phyloP scores from a whole-genome alignment of 768 basidiomycete genomes.

The Leucogyrophana mollusca region DNA sequence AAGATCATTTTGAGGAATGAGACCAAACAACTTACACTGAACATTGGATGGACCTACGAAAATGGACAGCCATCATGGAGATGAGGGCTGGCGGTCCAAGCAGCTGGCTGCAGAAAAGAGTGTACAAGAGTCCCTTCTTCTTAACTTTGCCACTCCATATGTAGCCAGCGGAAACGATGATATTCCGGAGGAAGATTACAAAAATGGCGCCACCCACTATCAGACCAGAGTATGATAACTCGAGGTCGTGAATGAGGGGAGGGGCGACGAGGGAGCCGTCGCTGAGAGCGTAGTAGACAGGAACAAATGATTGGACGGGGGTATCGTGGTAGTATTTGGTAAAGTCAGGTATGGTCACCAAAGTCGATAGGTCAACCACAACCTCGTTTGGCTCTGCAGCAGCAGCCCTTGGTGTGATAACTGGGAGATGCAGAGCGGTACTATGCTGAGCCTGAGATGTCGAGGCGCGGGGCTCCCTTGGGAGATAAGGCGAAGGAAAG shows the following conservation, averaged over 20 bases:
- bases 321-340: slow-evolving; percentile 37
- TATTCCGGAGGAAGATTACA: slow-evolving; percentile 53
- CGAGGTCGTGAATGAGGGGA: slow-evolving; percentile 43
- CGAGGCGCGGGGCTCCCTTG: too few species aligned
- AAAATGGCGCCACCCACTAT: slow-evolving; percentile 48
- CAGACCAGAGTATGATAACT: slow-evolving; percentile 39
- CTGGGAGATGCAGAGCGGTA: background rate
- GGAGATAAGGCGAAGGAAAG: too few species aligned
- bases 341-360: slow-evolving; percentile 49
- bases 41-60: slow-evolving; percentile 41
- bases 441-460: too few species aligned
- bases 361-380: slow-evolving; percentile 49
- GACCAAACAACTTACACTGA: slow-evolving; percentile 38
- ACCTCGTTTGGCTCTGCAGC: slow-evolving; percentile 36
- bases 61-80: slow-evolving; percentile 46
- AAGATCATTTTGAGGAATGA: background rate
- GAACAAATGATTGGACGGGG: slow-evolving; percentile 45
- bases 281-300: slow-evolving; percentile 41
- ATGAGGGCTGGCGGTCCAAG: slow-evolving; percentile 45
- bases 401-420: slow-evolving; percentile 7
- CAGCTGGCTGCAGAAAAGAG: slow-evolving; percentile 54
- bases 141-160: slow-evolving; percentile 54
- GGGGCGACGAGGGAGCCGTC: slow-evolving; percentile 63
- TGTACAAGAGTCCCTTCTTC: slow-evolving; percentile 57
- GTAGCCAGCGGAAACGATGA: slow-evolving; percentile 48